Evolutionary conservation across 306 rosid genomes (phyloP).

Genomic region (Prunus salicina): DNA sequence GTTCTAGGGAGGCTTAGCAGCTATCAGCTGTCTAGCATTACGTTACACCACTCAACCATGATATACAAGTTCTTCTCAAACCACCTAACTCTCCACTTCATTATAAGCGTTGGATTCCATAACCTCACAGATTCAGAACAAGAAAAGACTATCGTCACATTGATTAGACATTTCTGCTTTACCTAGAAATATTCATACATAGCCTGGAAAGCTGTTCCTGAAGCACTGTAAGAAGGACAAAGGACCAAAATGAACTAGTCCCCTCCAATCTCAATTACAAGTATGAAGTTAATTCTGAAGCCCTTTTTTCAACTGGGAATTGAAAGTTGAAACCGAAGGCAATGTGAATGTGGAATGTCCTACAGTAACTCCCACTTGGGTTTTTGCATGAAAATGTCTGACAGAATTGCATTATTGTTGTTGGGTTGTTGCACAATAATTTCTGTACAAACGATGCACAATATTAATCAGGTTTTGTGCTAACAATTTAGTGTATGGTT

Average conservation of each 20-base stretch:
- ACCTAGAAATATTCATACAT: neutral
- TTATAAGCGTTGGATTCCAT: constrained; percentile 11
- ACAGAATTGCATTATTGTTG: too few relatives aligned
- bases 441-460: too few relatives aligned
- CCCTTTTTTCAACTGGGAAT: neutral
- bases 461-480: too few relatives aligned
- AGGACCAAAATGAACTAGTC: neutral
- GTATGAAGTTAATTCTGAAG: neutral
- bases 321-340: neutral
- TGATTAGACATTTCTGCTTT: constrained; percentile 17
- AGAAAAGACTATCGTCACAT: too few relatives aligned
- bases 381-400: neutral
- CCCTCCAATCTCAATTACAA: constrained; percentile 1
- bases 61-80: neutral
- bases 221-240: neutral
- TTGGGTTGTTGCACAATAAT: too few relatives aligned
- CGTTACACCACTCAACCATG: too few relatives aligned
- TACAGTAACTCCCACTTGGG: constrained; percentile 11
- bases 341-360: neutral
- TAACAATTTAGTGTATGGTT: too few relatives aligned
- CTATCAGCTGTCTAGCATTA: too few relatives aligned
- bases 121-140: neutral
- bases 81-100: neutral
- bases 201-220: constrained; percentile 17
- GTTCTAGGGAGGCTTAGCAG: too few relatives aligned